Evolutionary conservation across 805 yeast genomes (phyloP), one percentile per base, ranked within the genome.

Genomic region (Candida oleophila): DNA sequence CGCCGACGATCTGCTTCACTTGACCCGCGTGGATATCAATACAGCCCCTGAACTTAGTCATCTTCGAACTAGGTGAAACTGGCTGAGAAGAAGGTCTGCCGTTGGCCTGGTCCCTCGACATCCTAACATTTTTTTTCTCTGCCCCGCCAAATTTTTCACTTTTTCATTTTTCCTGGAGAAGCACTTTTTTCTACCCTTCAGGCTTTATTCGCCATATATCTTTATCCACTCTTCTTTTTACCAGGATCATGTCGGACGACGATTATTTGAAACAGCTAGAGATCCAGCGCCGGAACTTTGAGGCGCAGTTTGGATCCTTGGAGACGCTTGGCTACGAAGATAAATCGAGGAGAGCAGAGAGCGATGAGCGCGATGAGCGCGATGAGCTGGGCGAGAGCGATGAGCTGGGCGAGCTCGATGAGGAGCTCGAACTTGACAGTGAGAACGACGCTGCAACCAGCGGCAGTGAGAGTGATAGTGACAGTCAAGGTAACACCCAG

Each of bases 1-100:
- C 96, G 4, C 99, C 99, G 1, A 94, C 97, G 45, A 94, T 94
- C 64, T 94, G 99, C 60, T 94, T 94, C 50, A 94, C 99, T 55
- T 88, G 85, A 1, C 99, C 99, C 5, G 86, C 79, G 65, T 94
- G 99, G 48, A 94, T 83, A 62, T 94, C 99, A 34, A 94, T 92
- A 60, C 99, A 94, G 0, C 97, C 98, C 57, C 91, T 80, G 68
- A 89, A 94, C 44, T 77, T 76, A 0, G 97, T 91, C 97, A 91
- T 90, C 11, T 3, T 38, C 30, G 11, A 25, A 25, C 30, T n/a
- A n/a, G n/a, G n/a, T n/a, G n/a, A n/a, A n/a, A n/a, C n/a, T n/a
- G n/a, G n/a, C n/a, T n/a, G n/a, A n/a, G n/a, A n/a, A n/a, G n/a
- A n/a, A n/a, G n/a, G n/a, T n/a, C n/a, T n/a, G n/a, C n/a, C n/a